Conservation (phyloP, 1,284 basidiomycete genomes). For the Ganoderma boninense region DNA sequence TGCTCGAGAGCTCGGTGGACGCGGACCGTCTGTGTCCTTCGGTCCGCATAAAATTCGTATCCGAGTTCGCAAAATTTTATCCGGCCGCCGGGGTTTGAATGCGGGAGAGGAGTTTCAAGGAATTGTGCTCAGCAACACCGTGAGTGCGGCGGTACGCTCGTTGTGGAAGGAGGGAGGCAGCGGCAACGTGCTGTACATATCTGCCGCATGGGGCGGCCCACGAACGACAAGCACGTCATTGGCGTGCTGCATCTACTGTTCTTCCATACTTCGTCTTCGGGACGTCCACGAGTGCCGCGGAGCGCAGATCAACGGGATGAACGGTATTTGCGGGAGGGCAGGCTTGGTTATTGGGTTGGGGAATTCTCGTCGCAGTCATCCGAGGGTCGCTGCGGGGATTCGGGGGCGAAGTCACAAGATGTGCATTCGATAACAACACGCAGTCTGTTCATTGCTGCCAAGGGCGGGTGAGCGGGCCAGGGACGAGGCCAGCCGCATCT, state of each 20-base stretch:
- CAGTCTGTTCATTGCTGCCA: background rate
- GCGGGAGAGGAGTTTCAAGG: background rate
- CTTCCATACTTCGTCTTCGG: background rate
- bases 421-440: too few species aligned
- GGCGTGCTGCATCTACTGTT: background rate
- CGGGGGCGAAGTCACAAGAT: background rate
- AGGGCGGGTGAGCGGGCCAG: background rate
- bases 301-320: background rate
- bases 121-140: background rate
- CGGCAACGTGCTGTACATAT: background rate
- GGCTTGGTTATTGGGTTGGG: background rate
- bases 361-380: background rate
- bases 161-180: background rate
- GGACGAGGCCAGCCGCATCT: background rate
- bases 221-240: background rate
- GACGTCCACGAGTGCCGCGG: background rate
- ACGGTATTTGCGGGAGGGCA: background rate
- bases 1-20: background rate
- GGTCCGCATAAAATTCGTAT: background rate
- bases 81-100: background rate
- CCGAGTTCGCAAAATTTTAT: background rate
- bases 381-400: constrained; percentile 8
- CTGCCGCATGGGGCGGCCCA: background rate
- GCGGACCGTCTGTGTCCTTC: background rate
- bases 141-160: background rate